Evolutionary conservation across 148 eudicot genomes (phyloP), one percentile per base, ranked within the genome.

Genomic region (Rhododendron henanense): DNA sequence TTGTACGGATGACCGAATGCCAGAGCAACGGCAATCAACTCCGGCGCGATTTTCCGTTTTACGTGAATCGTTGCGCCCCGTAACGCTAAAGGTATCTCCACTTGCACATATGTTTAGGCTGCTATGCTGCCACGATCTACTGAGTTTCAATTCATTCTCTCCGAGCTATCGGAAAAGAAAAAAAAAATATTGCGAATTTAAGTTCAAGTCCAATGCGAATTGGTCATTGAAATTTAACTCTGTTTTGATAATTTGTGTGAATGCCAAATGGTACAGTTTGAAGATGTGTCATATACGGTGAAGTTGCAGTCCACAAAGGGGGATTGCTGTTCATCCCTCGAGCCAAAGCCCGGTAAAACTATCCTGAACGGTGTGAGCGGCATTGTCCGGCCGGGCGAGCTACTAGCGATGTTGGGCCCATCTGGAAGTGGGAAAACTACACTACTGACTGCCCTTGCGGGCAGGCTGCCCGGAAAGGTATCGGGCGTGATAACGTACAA

Each of bases 391-490:
- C 98, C 98, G 6, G 98, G 98, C 10, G 98, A 94, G 75, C 87
- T 96, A 39, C 89, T 94, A 31, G 96, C 96, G 45, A 94, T 96
- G 98, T 88, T 96, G 16, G 98, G 98, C 16, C 98, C 98, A 3
- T 96, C 98, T 0, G 98, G 98, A 0, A 94, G 98, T 47, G 98
- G 98, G 5, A 96, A 96, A 85, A 96, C 98, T 9, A 94, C 98
- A 19, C 91, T 94, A 31, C 87, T 96, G 19, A 93, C 98, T 0
- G 93, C 96, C 57, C 89, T 96, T 9, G 93, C 89, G 3, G 98
- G 98, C 11, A 90, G 98, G 33, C 86, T 92, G 4, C 92, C 90
- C 0, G 92, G 90, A 2, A 93, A 90, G 61, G 33, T 86, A 86
- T 78, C 92, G 4, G 98, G 95, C 81, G 78, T 85, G 39, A 91